Evolutionary conservation across 1,284 basidiomycete species (phyloP).

Genomic region (Puccinia brachypodii): DNA sequence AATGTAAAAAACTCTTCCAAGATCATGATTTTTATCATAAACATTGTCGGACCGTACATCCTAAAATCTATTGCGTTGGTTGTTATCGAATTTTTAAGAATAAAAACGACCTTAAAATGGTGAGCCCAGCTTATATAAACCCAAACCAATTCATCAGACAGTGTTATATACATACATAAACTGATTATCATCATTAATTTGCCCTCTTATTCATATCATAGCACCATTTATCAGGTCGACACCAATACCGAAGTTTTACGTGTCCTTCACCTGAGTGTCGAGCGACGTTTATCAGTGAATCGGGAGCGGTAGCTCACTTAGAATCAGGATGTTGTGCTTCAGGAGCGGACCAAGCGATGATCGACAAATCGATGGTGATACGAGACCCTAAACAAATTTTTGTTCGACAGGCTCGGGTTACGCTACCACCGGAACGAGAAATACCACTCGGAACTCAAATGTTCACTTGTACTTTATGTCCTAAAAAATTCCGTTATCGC

Average conservation of each 20-base stretch:
- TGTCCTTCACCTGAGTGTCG: background rate
- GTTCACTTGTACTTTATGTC: background rate
- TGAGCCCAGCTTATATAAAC: background rate
- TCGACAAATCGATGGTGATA: conserved; percentile 17
- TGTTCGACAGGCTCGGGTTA: background rate
- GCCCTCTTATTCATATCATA: too few relatives aligned
- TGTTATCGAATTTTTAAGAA: background rate
- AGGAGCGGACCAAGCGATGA: conserved; percentile 6
- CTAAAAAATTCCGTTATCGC: background rate
- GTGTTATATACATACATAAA: too few relatives aligned
- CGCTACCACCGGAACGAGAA: background rate
- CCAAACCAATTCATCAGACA: too few relatives aligned
- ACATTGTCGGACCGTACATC: background rate
- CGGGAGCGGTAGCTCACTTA: background rate
- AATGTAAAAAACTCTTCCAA: background rate
- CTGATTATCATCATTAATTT: too few relatives aligned
- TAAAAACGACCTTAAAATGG: background rate
- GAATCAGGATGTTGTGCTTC: background rate
- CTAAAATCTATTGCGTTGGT: background rate
- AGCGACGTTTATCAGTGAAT: background rate
- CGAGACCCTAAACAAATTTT: background rate
- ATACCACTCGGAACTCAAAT: background rate
- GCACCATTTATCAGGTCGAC: background rate
- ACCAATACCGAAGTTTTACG: background rate
- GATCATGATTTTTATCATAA: background rate